Conservation (phyloP, 805 yeast genomes). For the Wickerhamiella domercqiae region DNA sequence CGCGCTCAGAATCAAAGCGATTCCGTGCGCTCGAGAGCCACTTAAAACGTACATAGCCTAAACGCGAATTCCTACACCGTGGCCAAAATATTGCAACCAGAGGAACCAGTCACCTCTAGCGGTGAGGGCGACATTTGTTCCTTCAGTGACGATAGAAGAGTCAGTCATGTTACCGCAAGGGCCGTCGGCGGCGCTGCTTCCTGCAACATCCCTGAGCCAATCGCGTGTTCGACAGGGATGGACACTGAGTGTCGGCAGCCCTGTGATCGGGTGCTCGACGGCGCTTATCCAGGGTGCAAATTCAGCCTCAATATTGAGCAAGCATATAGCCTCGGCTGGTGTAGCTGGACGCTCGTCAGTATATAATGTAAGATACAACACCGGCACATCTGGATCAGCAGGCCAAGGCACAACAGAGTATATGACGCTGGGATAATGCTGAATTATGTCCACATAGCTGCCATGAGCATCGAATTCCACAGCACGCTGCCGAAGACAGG, state of each 20-base stretch:
- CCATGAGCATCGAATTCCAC: neutral
- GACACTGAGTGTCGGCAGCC: conserved; percentile 20
- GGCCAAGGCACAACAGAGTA: conserved; percentile 19
- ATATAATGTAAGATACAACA: conserved; percentile 17
- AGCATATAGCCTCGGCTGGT: conserved; percentile 6
- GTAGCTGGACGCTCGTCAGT: conserved; percentile 7
- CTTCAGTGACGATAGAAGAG: too few relatives aligned
- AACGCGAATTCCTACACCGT: conserved; percentile 21
- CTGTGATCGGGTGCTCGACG: conserved; percentile 21
- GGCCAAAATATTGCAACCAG: conserved; percentile 20
- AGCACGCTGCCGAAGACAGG: neutral
- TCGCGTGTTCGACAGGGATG: conserved; percentile 31
- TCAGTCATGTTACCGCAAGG: too few relatives aligned
- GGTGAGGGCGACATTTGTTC: too few relatives aligned
- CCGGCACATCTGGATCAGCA: conserved; percentile 21
- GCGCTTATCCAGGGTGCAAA: conserved; percentile 7
- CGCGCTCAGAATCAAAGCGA: conserved; percentile 18
- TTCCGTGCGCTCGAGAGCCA: conserved; percentile 5
- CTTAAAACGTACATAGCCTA: neutral
- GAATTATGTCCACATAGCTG: neutral
- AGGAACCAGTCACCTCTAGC: conserved; percentile 12
- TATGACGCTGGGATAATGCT: neutral
- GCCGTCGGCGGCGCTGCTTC: too few relatives aligned
- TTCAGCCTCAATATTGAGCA: conserved; percentile 2
- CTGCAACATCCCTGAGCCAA: conserved; percentile 18